Conservation (phyloP, 805 yeast genomes). For the Ogataea nakhonphanomensis region DNA sequence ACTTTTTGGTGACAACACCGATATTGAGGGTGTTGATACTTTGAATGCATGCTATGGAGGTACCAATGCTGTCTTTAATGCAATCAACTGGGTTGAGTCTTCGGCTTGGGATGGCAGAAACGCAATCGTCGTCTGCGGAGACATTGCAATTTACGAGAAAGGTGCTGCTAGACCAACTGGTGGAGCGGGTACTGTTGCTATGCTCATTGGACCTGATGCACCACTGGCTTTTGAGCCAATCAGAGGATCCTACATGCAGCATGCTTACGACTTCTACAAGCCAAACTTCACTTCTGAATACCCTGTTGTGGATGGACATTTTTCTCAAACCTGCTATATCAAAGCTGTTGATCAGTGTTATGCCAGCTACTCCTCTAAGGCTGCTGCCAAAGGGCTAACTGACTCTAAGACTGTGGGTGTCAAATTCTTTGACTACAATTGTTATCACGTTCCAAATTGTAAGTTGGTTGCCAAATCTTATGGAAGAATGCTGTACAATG, state of each 20-base stretch:
- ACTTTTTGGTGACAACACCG: slow-evolving; percentile 82
- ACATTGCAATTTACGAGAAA: slow-evolving; percentile 93
- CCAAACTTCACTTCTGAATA: slow-evolving; percentile 96
- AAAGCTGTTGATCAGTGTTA: slow-evolving; percentile 89
- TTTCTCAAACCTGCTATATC: slow-evolving; percentile 88
- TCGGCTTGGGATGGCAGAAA: slow-evolving; percentile 97
- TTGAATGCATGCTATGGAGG: slow-evolving; percentile 99
- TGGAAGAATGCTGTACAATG: slow-evolving; percentile 89
- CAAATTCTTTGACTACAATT: slow-evolving; percentile 81
- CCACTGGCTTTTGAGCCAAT: slow-evolving; percentile 88
- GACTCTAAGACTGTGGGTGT: slow-evolving; percentile 58
- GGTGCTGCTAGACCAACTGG: slow-evolving; percentile 99
- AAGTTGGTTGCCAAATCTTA: slow-evolving; percentile 89
- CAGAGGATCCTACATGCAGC: slow-evolving; percentile 93
- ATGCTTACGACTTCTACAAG: slow-evolving; percentile 97
- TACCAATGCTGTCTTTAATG: slow-evolving; percentile 89
- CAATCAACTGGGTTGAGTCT: slow-evolving; percentile 94
- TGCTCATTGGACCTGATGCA: slow-evolving; percentile 95
- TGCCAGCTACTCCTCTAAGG: slow-evolving; percentile 75
- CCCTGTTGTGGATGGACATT: slow-evolving; percentile 97
- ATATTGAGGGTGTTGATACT: slow-evolving; percentile 94
- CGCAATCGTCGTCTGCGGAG: slow-evolving; percentile 96
- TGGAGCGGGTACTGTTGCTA: slow-evolving; percentile 96
- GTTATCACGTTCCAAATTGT: slow-evolving; percentile 98
- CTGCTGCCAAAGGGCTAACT: slow-evolving; percentile 48